phyloP scores from a whole-genome alignment of 2,329 filamentous ascomycete genomes.

The Diaporthe caulivora region DNA sequence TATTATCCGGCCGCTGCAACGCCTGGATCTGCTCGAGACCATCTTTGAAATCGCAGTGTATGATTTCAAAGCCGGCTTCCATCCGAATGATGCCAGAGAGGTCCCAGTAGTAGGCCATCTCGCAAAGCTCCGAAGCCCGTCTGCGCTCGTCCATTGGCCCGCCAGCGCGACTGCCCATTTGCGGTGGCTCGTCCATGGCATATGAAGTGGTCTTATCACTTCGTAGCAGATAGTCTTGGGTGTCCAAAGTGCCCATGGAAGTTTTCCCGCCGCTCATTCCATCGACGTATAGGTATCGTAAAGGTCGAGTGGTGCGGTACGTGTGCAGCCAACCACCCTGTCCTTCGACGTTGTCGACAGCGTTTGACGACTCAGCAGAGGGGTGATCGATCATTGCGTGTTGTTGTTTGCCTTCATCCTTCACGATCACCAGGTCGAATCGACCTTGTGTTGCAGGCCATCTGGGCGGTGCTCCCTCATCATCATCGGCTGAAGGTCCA shows the following conservation, averaged over 20 bases:
- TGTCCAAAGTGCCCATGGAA: constrained; percentile 74
- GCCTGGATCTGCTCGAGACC: constrained; percentile 53
- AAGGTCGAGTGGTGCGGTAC: constrained; percentile 68
- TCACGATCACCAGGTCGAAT: neutral
- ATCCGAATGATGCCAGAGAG: constrained; percentile 76
- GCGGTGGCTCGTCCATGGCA: constrained; percentile 16
- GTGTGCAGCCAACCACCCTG: constrained; percentile 73
- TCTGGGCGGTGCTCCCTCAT: neutral
- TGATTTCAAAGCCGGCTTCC: constrained; percentile 79
- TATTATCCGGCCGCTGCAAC: constrained; percentile 45
- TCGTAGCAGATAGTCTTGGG: constrained; percentile 73
- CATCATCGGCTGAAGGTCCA: neutral
- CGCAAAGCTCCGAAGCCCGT: constrained; percentile 69
- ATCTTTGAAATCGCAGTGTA: constrained; percentile 72
- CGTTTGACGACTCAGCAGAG: neutral
- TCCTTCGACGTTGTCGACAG: neutral
- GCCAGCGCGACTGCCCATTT: constrained; percentile 13
- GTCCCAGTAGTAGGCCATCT: constrained; percentile 63
- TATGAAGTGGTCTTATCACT: constrained; percentile 46
- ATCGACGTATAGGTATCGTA: constrained; percentile 77
- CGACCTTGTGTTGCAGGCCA: neutral
- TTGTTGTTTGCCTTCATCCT: constrained; percentile 19
- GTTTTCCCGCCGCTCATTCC: constrained; percentile 78
- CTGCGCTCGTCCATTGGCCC: constrained; percentile 57
- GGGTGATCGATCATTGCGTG: constrained; percentile 16